A percentile compares a stretch with the other conserved stretches of the same genome.
phyloP scores from a whole-genome alignment of 805 yeast species.

The Ogataea kodamae region DNA sequence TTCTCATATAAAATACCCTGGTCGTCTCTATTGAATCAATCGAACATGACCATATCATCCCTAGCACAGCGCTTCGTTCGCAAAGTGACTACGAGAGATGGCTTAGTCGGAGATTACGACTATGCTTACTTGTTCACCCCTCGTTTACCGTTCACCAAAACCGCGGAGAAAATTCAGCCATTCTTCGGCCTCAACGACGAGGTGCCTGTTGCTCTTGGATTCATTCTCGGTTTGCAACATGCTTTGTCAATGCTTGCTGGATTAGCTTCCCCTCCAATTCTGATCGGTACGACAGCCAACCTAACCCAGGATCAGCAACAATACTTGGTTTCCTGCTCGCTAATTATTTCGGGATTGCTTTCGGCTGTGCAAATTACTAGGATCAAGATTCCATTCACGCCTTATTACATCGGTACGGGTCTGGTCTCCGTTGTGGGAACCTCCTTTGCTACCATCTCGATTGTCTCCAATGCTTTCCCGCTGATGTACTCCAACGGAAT shows the following conservation, averaged over 20 bases:
- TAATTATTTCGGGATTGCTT: slow-evolving; percentile 68
- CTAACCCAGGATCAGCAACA: slow-evolving; percentile 48
- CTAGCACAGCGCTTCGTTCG: slow-evolving; percentile 11
- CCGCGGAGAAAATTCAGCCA: slow-evolving; percentile 56
- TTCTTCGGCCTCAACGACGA: slow-evolving; percentile 78
- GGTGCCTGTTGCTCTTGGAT: slow-evolving; percentile 77
- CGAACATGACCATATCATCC: slow-evolving; percentile 3
- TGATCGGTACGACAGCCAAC: slow-evolving; percentile 64
- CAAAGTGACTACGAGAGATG: slow-evolving; percentile 63
- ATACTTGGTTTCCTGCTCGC: slow-evolving; percentile 66
- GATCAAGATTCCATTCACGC: slow-evolving; percentile 69
- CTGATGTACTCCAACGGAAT: slow-evolving; percentile 71
- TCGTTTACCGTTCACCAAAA: slow-evolving; percentile 60
- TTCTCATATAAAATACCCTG: no score
- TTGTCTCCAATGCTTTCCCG: slow-evolving; percentile 72
- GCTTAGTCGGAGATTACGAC: slow-evolving; percentile 84
- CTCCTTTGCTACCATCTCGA: slow-evolving; percentile 82
- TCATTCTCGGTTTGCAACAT: slow-evolving; percentile 82
- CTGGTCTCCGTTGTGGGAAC: slow-evolving; percentile 87
- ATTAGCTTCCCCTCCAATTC: slow-evolving; percentile 76
- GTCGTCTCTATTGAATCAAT: no score
- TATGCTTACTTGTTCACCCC: slow-evolving; percentile 80
- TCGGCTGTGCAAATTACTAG: slow-evolving; percentile 78
- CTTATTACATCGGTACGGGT: slow-evolving; percentile 83
- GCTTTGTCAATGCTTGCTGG: slow-evolving; percentile 91